These are phyloP conservation scores for Russula lepida DNA, from an alignment of 768 basidiomycete genomes.

Conservation along the genomic window DNA sequence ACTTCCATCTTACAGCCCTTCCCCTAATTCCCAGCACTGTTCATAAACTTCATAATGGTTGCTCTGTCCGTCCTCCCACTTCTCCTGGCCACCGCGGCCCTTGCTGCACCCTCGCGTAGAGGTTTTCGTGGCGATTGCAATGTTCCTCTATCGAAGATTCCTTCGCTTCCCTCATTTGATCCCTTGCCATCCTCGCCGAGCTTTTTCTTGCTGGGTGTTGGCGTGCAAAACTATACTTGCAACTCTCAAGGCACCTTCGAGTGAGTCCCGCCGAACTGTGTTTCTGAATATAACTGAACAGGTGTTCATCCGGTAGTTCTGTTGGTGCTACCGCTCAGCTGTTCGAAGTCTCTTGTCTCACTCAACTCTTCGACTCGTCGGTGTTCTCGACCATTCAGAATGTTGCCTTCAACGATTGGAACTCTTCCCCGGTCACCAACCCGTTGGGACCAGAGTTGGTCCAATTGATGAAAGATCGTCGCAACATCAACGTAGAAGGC, in stretches of 20 bases:
- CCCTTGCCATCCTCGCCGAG: not conserved
- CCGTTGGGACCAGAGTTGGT: not conserved
- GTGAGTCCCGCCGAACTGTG: not conserved
- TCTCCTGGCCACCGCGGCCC: not conserved
- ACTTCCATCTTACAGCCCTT: too few species aligned
- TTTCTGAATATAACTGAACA: not conserved
- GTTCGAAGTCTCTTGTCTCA: slow-evolving; percentile 13
- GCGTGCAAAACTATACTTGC: slow-evolving; percentile 10
- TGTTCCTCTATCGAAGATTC: not conserved
- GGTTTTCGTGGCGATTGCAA: not conserved
- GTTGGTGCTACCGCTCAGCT: slow-evolving; percentile 12
- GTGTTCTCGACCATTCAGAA: not conserved
- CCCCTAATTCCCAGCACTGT: too few species aligned
- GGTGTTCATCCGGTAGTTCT: not conserved
- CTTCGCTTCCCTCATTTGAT: not conserved
- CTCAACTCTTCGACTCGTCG: not conserved
- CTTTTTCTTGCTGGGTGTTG: not conserved
- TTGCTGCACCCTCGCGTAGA: not conserved
- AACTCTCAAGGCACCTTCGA: not conserved
- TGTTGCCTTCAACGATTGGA: slow-evolving; percentile 3
- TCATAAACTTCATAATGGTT: not conserved
- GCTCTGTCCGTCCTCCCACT: not conserved
- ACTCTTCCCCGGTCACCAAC: not conserved
- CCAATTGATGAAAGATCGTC: not conserved
- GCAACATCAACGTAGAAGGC: not conserved